Base-by-base conservation (phyloP, 176 grass and related monocot genomes). In the Zizania latifolia region DNA sequence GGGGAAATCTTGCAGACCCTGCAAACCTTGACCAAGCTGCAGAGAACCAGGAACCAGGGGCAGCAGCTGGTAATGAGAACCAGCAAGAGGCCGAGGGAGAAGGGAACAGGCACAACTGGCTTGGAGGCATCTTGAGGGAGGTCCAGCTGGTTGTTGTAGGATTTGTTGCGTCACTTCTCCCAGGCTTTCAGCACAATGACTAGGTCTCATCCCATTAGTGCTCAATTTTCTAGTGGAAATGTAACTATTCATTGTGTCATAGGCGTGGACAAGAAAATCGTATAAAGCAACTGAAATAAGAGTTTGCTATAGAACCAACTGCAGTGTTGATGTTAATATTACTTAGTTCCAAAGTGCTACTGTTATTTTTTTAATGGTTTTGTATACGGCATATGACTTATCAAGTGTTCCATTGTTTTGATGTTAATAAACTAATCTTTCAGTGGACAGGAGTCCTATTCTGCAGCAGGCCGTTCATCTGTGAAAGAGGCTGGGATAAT, bases 151-250 rank as follows among this genome's bases (percentile, higher is more conserved):
- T 98, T 34, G 86, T 88, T 69, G 81, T 94, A 56, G 95, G 89
- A 24, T 99, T 99, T 55, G 68, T 99, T 60, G 76, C 89, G 12
- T 99, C 95, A 8, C 91, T 99, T 90, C 84, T 99, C 67, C 95
- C 91, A 51, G 95, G 90, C 11, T 89, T 90, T 76, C 89, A 88
- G 72, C 81, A 94, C 68, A 79, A 99, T 58, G 89, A 94, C 76
- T 99, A 94, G 84, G 34, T 10, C 39, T 24, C 32, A 3, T 26
- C 21, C 41, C 17, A 4, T 61, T 62, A 16, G 4, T 15, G 33
- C 22, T 2, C 17, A 73, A 88, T 51, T 41, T 8, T 53, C 22
- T 40, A 61, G 27, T 41, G 28, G 51, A 43, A 70, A 50, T 79
- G 61, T 78, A 75, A 70, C 33, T 84, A 39, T 43, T 68, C 68